Base-by-base conservation (phyloP, 768 basidiomycete genomes). In the Phanerochaete carnosa region DNA sequence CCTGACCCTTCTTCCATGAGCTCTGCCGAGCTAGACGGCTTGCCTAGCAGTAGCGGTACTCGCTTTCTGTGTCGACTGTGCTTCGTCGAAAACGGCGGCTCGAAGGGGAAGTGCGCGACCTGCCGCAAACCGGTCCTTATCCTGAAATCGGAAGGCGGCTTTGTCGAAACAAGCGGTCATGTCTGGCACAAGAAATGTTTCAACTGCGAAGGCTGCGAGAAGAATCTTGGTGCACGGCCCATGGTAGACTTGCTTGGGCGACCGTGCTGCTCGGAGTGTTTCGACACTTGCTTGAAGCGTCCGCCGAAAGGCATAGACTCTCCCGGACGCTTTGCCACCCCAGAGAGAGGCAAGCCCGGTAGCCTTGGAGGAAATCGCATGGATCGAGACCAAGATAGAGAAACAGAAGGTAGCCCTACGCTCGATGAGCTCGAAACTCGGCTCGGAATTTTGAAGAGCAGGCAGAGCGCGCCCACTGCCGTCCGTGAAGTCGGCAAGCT, bases 141-240 rank as follows among this genome's bases (percentile, higher is more conserved):
- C 22, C 76, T 93, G 45, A 90, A 87, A 69, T 80, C 83, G 2
- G 92, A 94, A 73, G 92, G 92, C 2, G 85, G 83, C 3, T 93
- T 88, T 63, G 79, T 94, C 45, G 86, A 92, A 69, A 84, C 83
- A 5, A 80, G 82, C 5, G 85, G 83, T 45, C 80, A 80, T 46
- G 83, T 86, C 64, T 94, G 92, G 92, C 92, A 94, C 68, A 90
- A 88, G 71, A 79, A 76, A 49, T 94, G 92, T 70, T 94, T 93
- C 74, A 79, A 78, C 63, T 94, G 92, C 68, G 77, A 81, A 16
- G 85, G 83, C 5, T 94, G 92, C 69, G 79, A 76, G 70, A 89
- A 84, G 74, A 82, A 86, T 62, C 86, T 94, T 32, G 87, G 90
- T 8, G 81, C 88, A 64, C 75, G 75, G 1, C 92, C 92, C 0